phyloP scores from a whole-genome alignment of 805 yeast species.

The Candida ulmi region DNA sequence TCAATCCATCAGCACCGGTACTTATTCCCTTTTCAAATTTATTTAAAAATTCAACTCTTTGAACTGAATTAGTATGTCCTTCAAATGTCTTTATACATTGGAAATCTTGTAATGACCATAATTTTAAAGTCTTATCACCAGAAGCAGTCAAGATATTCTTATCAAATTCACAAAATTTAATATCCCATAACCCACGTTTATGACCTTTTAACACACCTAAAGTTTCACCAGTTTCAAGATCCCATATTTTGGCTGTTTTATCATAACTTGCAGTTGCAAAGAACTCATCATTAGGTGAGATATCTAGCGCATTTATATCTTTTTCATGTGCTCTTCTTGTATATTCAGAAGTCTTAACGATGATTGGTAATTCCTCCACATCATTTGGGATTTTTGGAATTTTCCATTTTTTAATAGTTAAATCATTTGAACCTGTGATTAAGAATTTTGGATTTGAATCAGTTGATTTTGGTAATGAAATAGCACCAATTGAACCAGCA shows the following conservation, averaged over 20 bases:
- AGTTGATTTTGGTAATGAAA: constrained; percentile 50
- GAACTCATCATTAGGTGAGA: constrained; percentile 83
- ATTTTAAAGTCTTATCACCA: constrained; percentile 85
- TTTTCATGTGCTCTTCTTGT: constrained; percentile 97
- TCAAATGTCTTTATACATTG: constrained; percentile 79
- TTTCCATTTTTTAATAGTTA: constrained; percentile 80
- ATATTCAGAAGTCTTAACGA: constrained; percentile 63
- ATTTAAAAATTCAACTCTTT: constrained; percentile 68
- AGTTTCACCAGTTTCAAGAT: constrained; percentile 77
- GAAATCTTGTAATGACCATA: constrained; percentile 82
- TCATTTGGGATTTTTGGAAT: constrained; percentile 63
- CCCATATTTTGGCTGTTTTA: constrained; percentile 88
- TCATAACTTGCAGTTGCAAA: constrained; percentile 96
- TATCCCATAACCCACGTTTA: constrained; percentile 92
- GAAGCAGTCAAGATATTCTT: constrained; percentile 76
- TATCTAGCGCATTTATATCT: constrained; percentile 84
- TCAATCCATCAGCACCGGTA: constrained; percentile 90
- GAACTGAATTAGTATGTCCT: constrained; percentile 91
- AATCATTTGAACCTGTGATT: constrained; percentile 88
- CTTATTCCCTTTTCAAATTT: constrained; percentile 60
- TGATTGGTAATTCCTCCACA: constrained; percentile 19
- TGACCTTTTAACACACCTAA: constrained; percentile 85
- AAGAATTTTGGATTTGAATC: constrained; percentile 52
- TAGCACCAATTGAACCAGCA: constrained; percentile 79
- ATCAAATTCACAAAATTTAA: constrained; percentile 75